Percentiles rank a stretch among this genome's conserved stretches.
Evolutionary conservation across 2,329 filamentous ascomycete genomes (phyloP).

Genomic region (Pseudopyricularia cyperi): DNA sequence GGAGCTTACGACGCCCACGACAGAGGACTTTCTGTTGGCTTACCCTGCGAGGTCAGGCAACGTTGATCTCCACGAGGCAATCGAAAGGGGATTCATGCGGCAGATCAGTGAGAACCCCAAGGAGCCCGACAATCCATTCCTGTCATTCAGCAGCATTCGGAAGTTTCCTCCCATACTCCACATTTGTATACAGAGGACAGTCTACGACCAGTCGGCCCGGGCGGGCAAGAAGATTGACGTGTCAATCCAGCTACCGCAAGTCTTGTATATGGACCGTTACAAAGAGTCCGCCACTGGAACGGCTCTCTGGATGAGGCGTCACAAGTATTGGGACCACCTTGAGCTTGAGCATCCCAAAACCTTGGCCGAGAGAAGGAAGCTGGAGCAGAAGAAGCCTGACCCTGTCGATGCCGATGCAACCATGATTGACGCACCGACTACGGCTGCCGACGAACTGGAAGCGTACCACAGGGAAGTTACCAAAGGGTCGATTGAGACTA

Average conservation of each 20-base stretch:
- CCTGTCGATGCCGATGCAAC: neutral
- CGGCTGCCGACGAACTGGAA: neutral
- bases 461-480: neutral
- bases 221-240: conserved; percentile 58
- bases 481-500: neutral
- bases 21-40: conserved; percentile 49
- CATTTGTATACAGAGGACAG: conserved; percentile 75
- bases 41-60: conserved; percentile 35
- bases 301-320: conserved; percentile 48
- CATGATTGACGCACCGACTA: neutral
- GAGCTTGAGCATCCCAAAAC: conserved; percentile 1
- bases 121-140: conserved; percentile 29
- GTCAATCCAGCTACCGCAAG: conserved; percentile 66
- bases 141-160: conserved; percentile 57
- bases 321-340: conserved; percentile 58
- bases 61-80: conserved; percentile 66
- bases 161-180: conserved; percentile 76
- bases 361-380: neutral
- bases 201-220: conserved; percentile 37
- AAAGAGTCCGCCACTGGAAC: conserved; percentile 54
- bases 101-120: conserved; percentile 55
- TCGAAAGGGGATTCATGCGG: conserved; percentile 75
- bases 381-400: neutral
- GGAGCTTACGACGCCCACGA: conserved; percentile 22
- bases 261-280: conserved; percentile 79